These are phyloP conservation scores for Helminthosporium solani DNA, from an alignment of 2,329 filamentous ascomycete genomes.

Conservation along the genomic window DNA sequence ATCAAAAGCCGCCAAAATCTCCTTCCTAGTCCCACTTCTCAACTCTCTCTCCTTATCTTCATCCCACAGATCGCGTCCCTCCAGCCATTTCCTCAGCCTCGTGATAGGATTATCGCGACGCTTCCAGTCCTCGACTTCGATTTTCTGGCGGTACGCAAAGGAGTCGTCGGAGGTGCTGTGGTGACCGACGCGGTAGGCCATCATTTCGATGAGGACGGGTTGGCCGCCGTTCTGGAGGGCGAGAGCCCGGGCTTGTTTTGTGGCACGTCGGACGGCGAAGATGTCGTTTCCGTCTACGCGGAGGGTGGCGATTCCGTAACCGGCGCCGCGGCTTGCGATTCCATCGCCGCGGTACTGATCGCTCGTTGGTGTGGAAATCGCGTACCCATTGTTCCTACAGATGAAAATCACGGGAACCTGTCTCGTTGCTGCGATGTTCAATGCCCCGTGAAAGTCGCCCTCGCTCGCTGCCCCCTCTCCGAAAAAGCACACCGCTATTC, in stretches of 20 bases:
- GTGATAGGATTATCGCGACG: slow-evolving; percentile 85
- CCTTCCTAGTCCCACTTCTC: slow-evolving; percentile 65
- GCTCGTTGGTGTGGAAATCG: slow-evolving; percentile 83
- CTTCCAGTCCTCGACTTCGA: slow-evolving; percentile 96
- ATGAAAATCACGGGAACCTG: slow-evolving; percentile 88
- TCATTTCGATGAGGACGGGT: slow-evolving; percentile 87
- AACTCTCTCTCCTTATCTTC: slow-evolving; percentile 77
- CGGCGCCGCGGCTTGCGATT: slow-evolving; percentile 81
- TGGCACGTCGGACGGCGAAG: slow-evolving; percentile 81
- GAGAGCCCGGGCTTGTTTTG: slow-evolving; percentile 71
- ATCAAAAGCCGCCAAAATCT: slow-evolving; percentile 80
- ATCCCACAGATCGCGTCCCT: slow-evolving; percentile 79
- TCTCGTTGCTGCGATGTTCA: slow-evolving; percentile 87
- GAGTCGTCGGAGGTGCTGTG: slow-evolving; percentile 97
- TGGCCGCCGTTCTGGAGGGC: slow-evolving; percentile 78
- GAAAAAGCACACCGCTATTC: slow-evolving; percentile 81
- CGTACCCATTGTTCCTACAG: slow-evolving; percentile 90
- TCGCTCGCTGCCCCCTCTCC: slow-evolving; percentile 88
- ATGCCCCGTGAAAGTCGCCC: slow-evolving; percentile 86
- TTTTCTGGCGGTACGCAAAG: slow-evolving; percentile 88
- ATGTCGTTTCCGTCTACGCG: slow-evolving; percentile 94
- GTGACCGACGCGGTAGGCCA: slow-evolving; percentile 97
- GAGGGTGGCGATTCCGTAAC: slow-evolving; percentile 93
- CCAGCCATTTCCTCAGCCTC: slow-evolving; percentile 85
- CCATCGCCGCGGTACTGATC: slow-evolving; percentile 92